phyloP scores from a whole-genome alignment of 148 eudicot genomes.

The Selenicereus undatus region DNA sequence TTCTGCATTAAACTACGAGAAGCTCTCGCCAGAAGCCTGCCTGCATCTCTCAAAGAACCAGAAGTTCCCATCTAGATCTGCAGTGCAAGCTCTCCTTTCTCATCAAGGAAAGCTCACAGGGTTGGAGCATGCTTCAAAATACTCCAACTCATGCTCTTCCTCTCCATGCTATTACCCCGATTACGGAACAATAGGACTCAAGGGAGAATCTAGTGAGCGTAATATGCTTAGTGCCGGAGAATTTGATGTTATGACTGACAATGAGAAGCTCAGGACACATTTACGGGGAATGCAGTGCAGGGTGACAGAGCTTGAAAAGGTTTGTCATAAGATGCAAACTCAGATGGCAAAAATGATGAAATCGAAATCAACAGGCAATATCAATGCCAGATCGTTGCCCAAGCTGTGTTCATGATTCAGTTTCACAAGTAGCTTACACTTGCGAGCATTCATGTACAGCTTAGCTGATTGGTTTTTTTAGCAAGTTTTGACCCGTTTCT shows the following conservation, averaged over 20 bases:
- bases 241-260: slow-evolving; percentile 40
- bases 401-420: slow-evolving; percentile 50
- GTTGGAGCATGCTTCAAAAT: slow-evolving; percentile 41
- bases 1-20: slow-evolving; percentile 54
- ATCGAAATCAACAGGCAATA: slow-evolving; percentile 45
- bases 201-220: slow-evolving; percentile 32
- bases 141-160: slow-evolving; percentile 24
- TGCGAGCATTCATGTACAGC: slow-evolving; percentile 9
- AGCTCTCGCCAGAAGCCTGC: slow-evolving; percentile 57
- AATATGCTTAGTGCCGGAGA: slow-evolving; percentile 47
- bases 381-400: slow-evolving; percentile 50
- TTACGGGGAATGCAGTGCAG: slow-evolving; percentile 70
- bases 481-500: background rate
- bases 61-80: slow-evolving; percentile 54
- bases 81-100: slow-evolving; percentile 47
- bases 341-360: slow-evolving; percentile 69
- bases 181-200: slow-evolving; percentile 9
- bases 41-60: slow-evolving; percentile 49
- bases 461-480: background rate
- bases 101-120: slow-evolving; percentile 52
- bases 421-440: background rate
- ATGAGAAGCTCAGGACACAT: slow-evolving; percentile 51
- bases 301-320: slow-evolving; percentile 69
- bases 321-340: slow-evolving; percentile 64
- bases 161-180: slow-evolving; percentile 30